These are phyloP conservation scores for Yarrowia sp. DNA, from an alignment of 805 yeast genomes.

Conservation along the genomic window DNA sequence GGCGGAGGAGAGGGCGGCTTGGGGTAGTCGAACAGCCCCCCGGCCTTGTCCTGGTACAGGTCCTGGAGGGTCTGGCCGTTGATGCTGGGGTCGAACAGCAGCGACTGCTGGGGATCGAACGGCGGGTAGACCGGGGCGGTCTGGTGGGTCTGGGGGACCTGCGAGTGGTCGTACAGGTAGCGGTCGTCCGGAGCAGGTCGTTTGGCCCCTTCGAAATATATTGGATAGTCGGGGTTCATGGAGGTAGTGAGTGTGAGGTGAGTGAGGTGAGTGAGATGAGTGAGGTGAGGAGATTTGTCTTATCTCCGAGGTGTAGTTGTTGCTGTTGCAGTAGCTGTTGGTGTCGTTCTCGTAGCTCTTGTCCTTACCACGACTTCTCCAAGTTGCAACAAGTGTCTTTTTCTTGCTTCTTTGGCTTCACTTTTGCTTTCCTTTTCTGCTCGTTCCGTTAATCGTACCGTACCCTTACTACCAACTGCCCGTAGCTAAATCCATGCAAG, in stretches of 20 bases:
- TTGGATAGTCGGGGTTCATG: conserved; percentile 21
- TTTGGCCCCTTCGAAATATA: conserved; percentile 13
- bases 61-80: conserved; percentile 22
- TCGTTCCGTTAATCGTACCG: no score
- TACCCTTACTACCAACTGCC: no score
- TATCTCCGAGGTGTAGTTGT: neutral
- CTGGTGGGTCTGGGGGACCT: neutral
- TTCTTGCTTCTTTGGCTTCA: no score
- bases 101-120: conserved; percentile 10
- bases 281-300: no score
- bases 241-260: neutral
- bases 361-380: no score
- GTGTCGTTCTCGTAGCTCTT: no score
- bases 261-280: no score
- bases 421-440: no score
- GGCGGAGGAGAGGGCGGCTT: conserved; percentile 25
- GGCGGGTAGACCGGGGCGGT: neutral
- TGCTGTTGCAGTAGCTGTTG: neutral
- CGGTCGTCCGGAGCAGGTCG: conserved; percentile 20
- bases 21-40: conserved; percentile 18
- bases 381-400: no score
- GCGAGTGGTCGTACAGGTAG: conserved; percentile 9
- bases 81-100: conserved; percentile 26
- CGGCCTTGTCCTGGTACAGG: conserved; percentile 28
- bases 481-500: no score